phyloP scores from a whole-genome alignment of 495 filamentous ascomycete genomes.

The Penicillium desertorum region DNA sequence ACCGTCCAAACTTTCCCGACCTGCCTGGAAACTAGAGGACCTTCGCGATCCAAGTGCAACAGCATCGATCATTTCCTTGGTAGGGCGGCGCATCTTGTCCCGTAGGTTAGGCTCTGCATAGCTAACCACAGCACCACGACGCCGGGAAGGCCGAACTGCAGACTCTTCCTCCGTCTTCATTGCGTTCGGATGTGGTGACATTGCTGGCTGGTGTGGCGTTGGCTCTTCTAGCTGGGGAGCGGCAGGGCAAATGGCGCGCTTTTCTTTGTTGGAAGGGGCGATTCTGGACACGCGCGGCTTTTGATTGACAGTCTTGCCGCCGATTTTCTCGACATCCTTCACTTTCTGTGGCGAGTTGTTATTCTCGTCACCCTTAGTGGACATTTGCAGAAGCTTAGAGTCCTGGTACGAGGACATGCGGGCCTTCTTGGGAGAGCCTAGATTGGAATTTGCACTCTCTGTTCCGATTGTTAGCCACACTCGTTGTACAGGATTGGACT shows the following conservation, averaged over 20 bases:
- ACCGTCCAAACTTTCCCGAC: slow-evolving; percentile 21
- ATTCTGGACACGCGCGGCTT: slow-evolving; percentile 15
- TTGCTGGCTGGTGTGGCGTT: slow-evolving; percentile 1
- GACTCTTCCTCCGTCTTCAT: slow-evolving; percentile 12
- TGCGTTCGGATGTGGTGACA: slow-evolving; percentile 8
- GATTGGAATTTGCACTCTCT: slow-evolving; percentile 57
- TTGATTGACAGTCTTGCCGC: slow-evolving; percentile 7
- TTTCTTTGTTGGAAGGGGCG: slow-evolving; percentile 17
- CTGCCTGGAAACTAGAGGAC: slow-evolving; percentile 31
- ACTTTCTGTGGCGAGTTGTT: slow-evolving; percentile 19
- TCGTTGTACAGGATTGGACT: not conserved
- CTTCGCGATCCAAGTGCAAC: slow-evolving; percentile 53
- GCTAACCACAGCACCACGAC: slow-evolving; percentile 66
- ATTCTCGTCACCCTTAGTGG: slow-evolving; percentile 17
- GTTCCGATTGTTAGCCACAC: slow-evolving; percentile 26
- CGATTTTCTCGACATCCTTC: slow-evolving; percentile 15
- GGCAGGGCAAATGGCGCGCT: slow-evolving; percentile 11
- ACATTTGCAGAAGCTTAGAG: slow-evolving; percentile 13
- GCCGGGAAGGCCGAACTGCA: slow-evolving; percentile 59
- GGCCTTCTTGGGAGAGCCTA: slow-evolving; percentile 31
- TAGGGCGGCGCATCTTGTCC: slow-evolving; percentile 84
- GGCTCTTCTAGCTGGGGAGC: slow-evolving; percentile 17
- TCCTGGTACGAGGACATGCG: slow-evolving; percentile 16
- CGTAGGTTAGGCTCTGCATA: slow-evolving; percentile 84
- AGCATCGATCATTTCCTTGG: slow-evolving; percentile 70